Evolutionary conservation across 768 basidiomycete species (phyloP).

Genomic region (Naganishia kalamii): DNA sequence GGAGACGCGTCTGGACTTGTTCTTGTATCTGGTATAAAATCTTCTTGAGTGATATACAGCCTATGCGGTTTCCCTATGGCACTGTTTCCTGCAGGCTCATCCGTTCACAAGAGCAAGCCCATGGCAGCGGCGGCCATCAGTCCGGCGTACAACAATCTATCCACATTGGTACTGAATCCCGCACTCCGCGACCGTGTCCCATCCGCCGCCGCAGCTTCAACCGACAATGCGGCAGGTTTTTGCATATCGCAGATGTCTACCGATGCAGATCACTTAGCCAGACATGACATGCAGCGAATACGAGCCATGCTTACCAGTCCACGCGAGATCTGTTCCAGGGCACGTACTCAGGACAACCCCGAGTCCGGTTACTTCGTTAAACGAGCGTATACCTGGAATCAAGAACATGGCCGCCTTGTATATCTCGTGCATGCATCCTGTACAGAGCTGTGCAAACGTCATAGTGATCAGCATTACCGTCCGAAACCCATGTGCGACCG

Average conservation of each 20-base stretch:
- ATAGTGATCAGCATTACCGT: not conserved
- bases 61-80: no score
- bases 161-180: not conserved
- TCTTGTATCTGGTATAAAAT: slow-evolving; percentile 1
- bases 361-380: not conserved
- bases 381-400: slow-evolving; percentile 13
- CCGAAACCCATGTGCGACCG: not conserved
- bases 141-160: not conserved
- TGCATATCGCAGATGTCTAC: slow-evolving; percentile 3
- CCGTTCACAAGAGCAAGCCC: not conserved
- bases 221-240: slow-evolving; percentile 9
- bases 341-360: slow-evolving; percentile 3
- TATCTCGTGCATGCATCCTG: slow-evolving; percentile 43
- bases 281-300: not conserved
- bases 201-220: not conserved
- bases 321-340: not conserved
- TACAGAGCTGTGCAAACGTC: slow-evolving; percentile 28
- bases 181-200: not conserved
- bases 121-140: not conserved
- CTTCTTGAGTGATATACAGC: not conserved
- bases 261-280: not conserved
- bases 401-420: slow-evolving; percentile 38
- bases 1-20: not conserved
- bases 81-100: no score
- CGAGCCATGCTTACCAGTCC: not conserved